A percentile compares a stretch with the other conserved stretches of the same genome.
Conservation (phyloP, 1,139 yeast genomes). For the Debaryomycetaceae sp. region DNA sequence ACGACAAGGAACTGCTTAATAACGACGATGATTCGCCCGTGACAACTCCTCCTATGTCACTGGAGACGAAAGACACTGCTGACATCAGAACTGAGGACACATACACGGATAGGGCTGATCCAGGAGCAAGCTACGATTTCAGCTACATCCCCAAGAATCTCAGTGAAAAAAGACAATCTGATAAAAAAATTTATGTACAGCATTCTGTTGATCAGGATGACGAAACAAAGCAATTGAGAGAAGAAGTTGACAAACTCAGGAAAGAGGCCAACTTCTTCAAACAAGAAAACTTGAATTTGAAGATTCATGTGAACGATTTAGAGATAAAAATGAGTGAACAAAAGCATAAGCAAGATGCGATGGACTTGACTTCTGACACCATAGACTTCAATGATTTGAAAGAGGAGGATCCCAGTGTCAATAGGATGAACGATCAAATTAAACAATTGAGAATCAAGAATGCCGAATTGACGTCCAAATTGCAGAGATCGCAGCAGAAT, state of each 20-base stretch:
- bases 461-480: slow-evolving; percentile 4
- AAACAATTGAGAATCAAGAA: slow-evolving; percentile 4
- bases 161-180: slow-evolving; percentile 1
- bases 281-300: slow-evolving; percentile 14
- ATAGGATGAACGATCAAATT: slow-evolving; percentile 1
- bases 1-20: slow-evolving; percentile 1
- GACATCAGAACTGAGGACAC: slow-evolving; percentile 3
- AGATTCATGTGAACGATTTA: slow-evolving; percentile 9
- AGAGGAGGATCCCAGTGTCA: neutral
- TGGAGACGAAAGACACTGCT: slow-evolving; percentile 10
- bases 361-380: slow-evolving; percentile 1
- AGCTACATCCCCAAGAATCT: slow-evolving; percentile 12
- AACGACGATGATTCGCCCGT: slow-evolving; percentile 15
- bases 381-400: slow-evolving; percentile 2
- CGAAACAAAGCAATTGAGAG: slow-evolving; percentile 4
- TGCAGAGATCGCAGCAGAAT: slow-evolving; percentile 5
- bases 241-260: slow-evolving; percentile 10
- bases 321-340: slow-evolving; percentile 8
- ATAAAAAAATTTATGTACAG: neutral
- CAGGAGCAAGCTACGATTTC: slow-evolving; percentile 3
- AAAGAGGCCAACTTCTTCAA: slow-evolving; percentile 8
- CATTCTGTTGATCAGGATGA: slow-evolving; percentile 1
- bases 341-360: slow-evolving; percentile 1
- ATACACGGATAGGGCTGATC: slow-evolving; percentile 2
- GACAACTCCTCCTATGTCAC: slow-evolving; percentile 26